phyloP scores from a whole-genome alignment of 2,329 filamentous ascomycete species.

The Monosporascus ibericus region DNA sequence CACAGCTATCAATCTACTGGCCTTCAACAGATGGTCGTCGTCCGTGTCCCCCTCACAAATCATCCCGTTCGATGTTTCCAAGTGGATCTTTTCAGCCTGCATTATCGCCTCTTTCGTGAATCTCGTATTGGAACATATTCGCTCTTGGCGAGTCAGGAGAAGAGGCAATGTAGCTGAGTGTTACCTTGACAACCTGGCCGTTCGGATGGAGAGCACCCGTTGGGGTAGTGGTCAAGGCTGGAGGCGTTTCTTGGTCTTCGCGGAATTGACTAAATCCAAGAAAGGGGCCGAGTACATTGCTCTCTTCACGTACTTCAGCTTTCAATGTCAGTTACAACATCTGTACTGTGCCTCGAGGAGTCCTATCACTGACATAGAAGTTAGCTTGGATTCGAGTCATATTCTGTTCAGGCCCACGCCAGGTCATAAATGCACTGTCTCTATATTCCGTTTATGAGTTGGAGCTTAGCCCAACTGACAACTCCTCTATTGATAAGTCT shows the following conservation, averaged over 20 bases:
- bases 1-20: conserved; percentile 84
- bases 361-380: conserved; percentile 11
- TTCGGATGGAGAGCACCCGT: conserved; percentile 77
- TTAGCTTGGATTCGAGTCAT: conserved; percentile 81
- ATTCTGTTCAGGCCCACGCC: conserved; percentile 85
- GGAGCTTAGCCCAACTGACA: conserved; percentile 58
- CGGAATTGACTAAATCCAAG: conserved; percentile 82
- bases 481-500: conserved; percentile 50
- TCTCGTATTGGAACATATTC: conserved; percentile 70
- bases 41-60: conserved; percentile 63
- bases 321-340: conserved; percentile 45
- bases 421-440: conserved; percentile 84
- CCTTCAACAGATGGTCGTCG: conserved; percentile 83
- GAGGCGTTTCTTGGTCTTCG: conserved; percentile 87
- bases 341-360: neutral
- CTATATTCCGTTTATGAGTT: conserved; percentile 76
- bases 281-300: conserved; percentile 88
- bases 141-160: conserved; percentile 73
- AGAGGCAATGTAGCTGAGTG: conserved; percentile 84
- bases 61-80: conserved; percentile 73
- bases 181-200: conserved; percentile 84
- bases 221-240: conserved; percentile 70
- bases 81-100: conserved; percentile 92
- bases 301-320: conserved; percentile 81
- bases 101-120: conserved; percentile 89